Base-by-base conservation (phyloP, 1,139 yeast species). In the Geotrichum aggregatum region DNA sequence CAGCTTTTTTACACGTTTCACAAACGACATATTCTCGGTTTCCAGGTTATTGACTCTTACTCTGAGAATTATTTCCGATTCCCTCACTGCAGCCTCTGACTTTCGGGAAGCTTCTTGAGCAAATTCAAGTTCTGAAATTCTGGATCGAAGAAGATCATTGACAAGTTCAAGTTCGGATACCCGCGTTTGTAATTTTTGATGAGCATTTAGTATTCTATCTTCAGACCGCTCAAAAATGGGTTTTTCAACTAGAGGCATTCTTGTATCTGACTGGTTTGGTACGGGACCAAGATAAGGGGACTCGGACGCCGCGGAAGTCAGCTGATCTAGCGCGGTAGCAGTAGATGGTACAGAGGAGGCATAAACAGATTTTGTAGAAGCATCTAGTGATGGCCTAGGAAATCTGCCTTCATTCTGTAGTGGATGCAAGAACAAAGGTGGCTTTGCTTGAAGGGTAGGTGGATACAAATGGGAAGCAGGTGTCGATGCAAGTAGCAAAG, bases 101-200 rank as follows among this genome's bases (percentile, higher is more conserved):
- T 42, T 19, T 3, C 50, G 30, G n/a, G 57, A 50, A 26, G 60
- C 57, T 61, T 83, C 89, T 72, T 76, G 70, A 72, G 76, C 70
- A 16, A 80, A 79, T 66, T 91, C 96, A 57, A 91, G 74, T 65
- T 91, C 96, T 69, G 78, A 74, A 48, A 91, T 87, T 60, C 95
- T 78, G 3, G 92, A 80, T 59, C 87, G 78, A 71, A 87, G 86
- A 57, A 91, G 73, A 64, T 89, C 97, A 63, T 88, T 89, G 39
- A 91, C 95, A 44, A 91, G 75, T 66, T 91, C 97, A 55, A 91
- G 75, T 66, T 91, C 98, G n/a, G 87, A 81, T 28, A 63, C 61
- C 30, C 66, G 49, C 2, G 66, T 62, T 41, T 61, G 55, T 34
- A 64, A 54, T 10, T 53, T 46, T 52, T 56, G 60, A 33, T 52